phyloP scores from a whole-genome alignment of 345 rosid genomes.

The Capsella bursapastoris region DNA sequence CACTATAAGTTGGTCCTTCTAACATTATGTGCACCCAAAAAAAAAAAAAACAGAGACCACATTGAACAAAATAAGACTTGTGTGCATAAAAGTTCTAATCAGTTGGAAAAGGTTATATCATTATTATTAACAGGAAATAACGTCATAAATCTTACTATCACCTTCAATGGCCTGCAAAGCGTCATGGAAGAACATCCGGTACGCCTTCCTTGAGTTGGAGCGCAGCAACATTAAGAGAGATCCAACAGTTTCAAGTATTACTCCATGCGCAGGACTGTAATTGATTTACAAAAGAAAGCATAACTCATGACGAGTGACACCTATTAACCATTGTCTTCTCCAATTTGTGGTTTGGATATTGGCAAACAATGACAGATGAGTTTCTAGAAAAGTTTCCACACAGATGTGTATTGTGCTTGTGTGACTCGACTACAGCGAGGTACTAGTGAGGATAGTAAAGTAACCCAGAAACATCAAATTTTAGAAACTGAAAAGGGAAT shows the following conservation, averaged over 20 bases:
- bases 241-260: constrained; percentile 82
- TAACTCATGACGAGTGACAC: constrained; percentile 11
- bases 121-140: constrained; percentile 2
- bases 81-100: constrained; percentile 5
- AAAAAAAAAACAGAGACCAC: constrained; percentile 7
- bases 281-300: constrained; percentile 20
- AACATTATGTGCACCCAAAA: constrained; percentile 18
- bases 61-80: constrained; percentile 7
- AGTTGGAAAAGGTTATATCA: constrained; percentile 6
- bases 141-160: constrained; percentile 38
- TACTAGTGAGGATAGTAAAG: background rate
- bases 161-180: constrained; percentile 77
- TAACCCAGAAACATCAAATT: constrained; percentile 6
- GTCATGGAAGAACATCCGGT: constrained; percentile 74
- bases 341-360: background rate
- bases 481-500: background rate
- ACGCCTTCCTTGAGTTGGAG: constrained; percentile 74
- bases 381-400: background rate
- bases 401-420: background rate
- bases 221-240: constrained; percentile 86
- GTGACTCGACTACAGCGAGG: background rate
- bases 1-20: background rate
- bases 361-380: constrained; percentile 1
- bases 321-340: constrained; percentile 6
- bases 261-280: constrained; percentile 70